Evolutionary conservation across 345 rosid species (phyloP).

Genomic region (Nephelium lappaceum): DNA sequence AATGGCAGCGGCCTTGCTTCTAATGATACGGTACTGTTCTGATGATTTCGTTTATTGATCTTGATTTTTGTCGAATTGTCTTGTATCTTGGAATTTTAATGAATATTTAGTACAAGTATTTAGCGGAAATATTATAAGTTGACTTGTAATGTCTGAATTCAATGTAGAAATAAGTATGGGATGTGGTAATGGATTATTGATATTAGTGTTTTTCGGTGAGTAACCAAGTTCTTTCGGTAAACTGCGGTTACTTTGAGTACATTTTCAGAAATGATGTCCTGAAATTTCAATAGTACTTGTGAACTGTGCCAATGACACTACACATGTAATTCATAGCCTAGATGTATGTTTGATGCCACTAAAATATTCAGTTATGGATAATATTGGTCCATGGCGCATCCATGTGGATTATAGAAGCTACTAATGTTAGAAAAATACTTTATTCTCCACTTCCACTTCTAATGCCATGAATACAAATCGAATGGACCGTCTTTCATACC

Average conservation of each 20-base stretch:
- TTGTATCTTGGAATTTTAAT: neutral
- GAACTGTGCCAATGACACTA: neutral
- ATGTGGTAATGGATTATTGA: neutral
- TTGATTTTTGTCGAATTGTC: neutral
- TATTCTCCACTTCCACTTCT: neutral
- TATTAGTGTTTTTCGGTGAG: neutral
- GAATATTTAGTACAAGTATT: neutral
- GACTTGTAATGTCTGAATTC: neutral
- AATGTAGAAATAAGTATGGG: neutral
- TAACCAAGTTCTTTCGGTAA: neutral
- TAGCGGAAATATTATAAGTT: neutral
- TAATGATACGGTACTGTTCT: conserved; percentile 57
- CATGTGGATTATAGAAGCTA: neutral
- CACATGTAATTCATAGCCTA: conserved; percentile 1
- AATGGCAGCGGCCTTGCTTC: conserved; percentile 76
- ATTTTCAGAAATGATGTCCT: neutral
- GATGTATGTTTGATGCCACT: conserved; percentile 3
- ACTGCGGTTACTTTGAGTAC: neutral
- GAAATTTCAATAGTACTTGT: neutral
- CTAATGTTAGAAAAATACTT: neutral
- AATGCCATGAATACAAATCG: neutral
- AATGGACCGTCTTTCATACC: neutral
- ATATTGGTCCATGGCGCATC: neutral
- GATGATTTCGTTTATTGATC: neutral
- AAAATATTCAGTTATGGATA: neutral